A percentile compares a stretch with the other conserved stretches of the same genome.
Evolutionary conservation across 306 rosid species (phyloP).

Genomic region (Medicago truncatula): DNA sequence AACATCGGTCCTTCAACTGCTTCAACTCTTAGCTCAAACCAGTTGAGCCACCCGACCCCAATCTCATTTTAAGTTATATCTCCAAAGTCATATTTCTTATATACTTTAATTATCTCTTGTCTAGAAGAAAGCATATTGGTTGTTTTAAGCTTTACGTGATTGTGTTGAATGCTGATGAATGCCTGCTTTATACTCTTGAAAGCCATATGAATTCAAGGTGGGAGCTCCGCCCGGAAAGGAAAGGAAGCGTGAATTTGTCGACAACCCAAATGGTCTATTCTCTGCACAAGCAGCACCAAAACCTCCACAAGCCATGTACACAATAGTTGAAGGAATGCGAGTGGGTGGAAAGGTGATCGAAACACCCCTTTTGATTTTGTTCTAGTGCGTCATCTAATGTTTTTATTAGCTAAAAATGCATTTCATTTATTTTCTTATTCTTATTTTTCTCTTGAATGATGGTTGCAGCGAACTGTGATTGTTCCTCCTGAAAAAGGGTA

Average conservation of each 20-base stretch:
- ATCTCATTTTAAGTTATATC: not conserved
- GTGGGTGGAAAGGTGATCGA: conserved; percentile 82
- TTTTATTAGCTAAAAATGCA: not conserved
- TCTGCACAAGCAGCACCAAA: conserved; percentile 98
- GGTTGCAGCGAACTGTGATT: conserved; percentile 81
- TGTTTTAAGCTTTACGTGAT: conserved; percentile 7
- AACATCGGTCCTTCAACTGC: not conserved
- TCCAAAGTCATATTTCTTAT: conserved; percentile 8
- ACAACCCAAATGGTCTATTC: conserved; percentile 90
- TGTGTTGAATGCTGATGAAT: conserved; percentile 40
- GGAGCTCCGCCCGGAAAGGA: conserved; percentile 93
- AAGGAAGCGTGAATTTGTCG: conserved; percentile 89
- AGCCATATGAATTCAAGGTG: conserved; percentile 91
- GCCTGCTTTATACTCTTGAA: conserved; percentile 43
- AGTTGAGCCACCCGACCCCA: not conserved
- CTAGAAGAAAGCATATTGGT: conserved; percentile 17
- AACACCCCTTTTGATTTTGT: conserved; percentile 10
- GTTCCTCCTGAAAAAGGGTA: conserved; percentile 91
- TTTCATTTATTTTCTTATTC: conserved; percentile 4
- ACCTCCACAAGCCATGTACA: conserved; percentile 89
- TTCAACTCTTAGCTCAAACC: not conserved
- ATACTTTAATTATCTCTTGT: conserved; percentile 10
- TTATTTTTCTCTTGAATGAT: conserved; percentile 20
- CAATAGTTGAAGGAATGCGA: conserved; percentile 83
- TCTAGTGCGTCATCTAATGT: not conserved